Conservation (phyloP, 2,329 filamentous ascomycete genomes). For the Penicillium sclerotiorum region DNA sequence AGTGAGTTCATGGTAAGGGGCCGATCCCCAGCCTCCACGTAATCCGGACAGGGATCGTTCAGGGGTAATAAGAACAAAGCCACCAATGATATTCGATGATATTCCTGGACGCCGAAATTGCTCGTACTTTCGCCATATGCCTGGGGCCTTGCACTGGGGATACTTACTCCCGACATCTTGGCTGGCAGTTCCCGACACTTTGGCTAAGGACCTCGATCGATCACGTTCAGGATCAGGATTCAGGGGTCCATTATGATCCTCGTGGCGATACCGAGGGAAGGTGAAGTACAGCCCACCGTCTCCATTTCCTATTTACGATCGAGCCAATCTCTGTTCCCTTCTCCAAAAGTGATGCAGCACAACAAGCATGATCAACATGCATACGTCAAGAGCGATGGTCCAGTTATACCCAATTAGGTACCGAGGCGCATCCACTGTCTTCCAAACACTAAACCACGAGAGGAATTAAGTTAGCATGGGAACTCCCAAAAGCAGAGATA, state of each 20-base stretch:
- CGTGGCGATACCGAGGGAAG: background rate
- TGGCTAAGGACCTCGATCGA: background rate
- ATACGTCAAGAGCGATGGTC: conserved; percentile 32
- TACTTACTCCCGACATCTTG: background rate
- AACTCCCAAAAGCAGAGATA: background rate
- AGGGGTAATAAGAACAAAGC: background rate
- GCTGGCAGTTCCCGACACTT: background rate
- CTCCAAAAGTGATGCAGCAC: conserved; percentile 23
- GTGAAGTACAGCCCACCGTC: background rate
- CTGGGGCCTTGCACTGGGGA: background rate
- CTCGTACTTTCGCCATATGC: no score
- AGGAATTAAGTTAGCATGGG: background rate
- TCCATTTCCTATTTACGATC: background rate
- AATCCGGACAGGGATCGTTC: background rate
- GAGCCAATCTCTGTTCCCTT: conserved; percentile 14
- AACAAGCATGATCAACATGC: conserved; percentile 27
- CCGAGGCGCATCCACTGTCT: conserved; percentile 31
- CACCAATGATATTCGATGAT: background rate
- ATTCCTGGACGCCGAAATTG: background rate
- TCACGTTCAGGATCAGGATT: no score
- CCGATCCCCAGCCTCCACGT: no score
- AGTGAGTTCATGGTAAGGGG: no score
- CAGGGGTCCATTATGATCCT: background rate
- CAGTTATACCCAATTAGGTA: conserved; percentile 33
- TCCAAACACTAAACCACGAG: conserved; percentile 23